Percentiles rank a stretch among this genome's conserved stretches.
These are phyloP conservation scores for Penicillium coprophilum DNA, from an alignment of 495 filamentous ascomycete genomes.

Conservation along the genomic window DNA sequence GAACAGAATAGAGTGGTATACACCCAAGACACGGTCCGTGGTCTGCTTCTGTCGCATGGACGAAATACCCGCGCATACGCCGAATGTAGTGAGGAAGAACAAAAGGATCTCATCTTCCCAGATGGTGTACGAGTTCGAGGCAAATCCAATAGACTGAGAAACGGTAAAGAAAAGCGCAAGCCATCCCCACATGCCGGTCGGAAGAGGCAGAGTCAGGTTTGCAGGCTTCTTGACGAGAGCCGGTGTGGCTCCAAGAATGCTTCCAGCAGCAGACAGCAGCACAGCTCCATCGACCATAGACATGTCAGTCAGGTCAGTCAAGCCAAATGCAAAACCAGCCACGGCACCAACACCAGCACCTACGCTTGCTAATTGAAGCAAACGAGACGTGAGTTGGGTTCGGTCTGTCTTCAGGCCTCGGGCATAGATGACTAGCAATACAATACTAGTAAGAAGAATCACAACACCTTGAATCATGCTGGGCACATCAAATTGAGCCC, in stretches of 20 bases:
- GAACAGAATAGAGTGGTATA: constrained; percentile 83
- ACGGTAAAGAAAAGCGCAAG: constrained; percentile 76
- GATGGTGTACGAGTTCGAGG: constrained; percentile 96
- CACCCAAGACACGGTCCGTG: constrained; percentile 66
- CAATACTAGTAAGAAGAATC: constrained; percentile 65
- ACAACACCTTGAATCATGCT: constrained; percentile 79
- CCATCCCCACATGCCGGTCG: constrained; percentile 83
- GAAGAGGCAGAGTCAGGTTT: constrained; percentile 59
- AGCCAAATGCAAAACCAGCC: constrained; percentile 27
- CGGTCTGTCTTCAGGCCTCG: constrained; percentile 54
- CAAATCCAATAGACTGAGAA: constrained; percentile 84
- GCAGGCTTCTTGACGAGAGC: constrained; percentile 52
- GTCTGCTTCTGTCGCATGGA: constrained; percentile 66
- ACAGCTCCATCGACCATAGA: constrained; percentile 32
- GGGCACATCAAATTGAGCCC: constrained; percentile 85
- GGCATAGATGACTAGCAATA: constrained; percentile 69
- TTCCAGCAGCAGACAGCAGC: constrained; percentile 57
- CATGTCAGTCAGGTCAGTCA: constrained; percentile 28
- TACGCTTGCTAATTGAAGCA: constrained; percentile 46
- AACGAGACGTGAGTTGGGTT: constrained; percentile 49
- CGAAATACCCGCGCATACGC: constrained; percentile 64
- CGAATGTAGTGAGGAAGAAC: constrained; percentile 89
- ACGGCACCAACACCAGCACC: constrained; percentile 45
- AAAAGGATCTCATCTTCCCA: constrained; percentile 97
- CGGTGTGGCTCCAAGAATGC: constrained; percentile 59